Evolutionary conservation across 805 yeast species (phyloP), one percentile per base, ranked within the genome.

Genomic region (Starmera amethionina): DNA sequence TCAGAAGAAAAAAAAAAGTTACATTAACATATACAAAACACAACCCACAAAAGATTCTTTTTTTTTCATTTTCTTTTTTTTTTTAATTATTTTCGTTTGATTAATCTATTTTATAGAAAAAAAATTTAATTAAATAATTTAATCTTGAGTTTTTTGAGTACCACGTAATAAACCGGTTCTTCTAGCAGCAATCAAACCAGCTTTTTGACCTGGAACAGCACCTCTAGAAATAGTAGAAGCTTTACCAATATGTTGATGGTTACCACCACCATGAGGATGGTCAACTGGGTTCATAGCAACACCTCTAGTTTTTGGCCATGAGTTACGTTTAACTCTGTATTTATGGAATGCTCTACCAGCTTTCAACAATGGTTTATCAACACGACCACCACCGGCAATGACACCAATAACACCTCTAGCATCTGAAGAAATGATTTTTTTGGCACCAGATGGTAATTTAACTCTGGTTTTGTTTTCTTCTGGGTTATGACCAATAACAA

Each of bases 231-330:
- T 90, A 65, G 97, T 90, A 63, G 97, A 90, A 65, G 97, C 97
- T 82, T 90, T 90, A 88, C 97, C 97, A 77, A 89, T 90, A 74
- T 90, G 97, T 80, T 90, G 97, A 76, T 90, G 97, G 96, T 89
- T 89, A 90, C 98, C 98, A 90, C 98, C 97, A 86, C 98, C 98
- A 74, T 90, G 98, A 72, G 98, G 98, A 80, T 90, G 98, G 72
- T 90, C 98, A 72, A 90, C 98, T 73, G 97, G 97, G 79, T 90
- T 90, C 98, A 93, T 90, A 71, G 98, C 98, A 70, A 90, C 97
- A 90, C 97, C 98, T 80, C 97, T 88, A 67, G 97, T 93, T 85
- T 87, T 89, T 76, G 98, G 98, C 97, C 97, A 93, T 57, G 96
- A 87, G 95, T 93, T 88, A 79, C 97, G 82, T 94, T 93, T 93